Percentiles rank a stretch among this genome's conserved stretches.
These are phyloP conservation scores for Parastagonospora nodorum DNA, from an alignment of 2,329 filamentous ascomycete species.

Conservation along the genomic window DNA sequence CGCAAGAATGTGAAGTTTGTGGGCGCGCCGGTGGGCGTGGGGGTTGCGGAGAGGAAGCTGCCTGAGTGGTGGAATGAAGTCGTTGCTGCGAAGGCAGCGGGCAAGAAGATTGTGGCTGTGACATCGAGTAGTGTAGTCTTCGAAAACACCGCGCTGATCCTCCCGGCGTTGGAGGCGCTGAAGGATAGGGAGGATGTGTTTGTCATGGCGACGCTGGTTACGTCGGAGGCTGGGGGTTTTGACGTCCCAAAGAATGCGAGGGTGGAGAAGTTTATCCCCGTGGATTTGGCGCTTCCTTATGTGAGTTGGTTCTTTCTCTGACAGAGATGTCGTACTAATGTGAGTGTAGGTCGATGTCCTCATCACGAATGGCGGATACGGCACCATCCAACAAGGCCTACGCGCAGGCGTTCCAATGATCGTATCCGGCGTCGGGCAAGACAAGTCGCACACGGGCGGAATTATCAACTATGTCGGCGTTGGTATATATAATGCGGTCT, in stretches of 20 bases:
- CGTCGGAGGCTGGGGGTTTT: conserved; percentile 25
- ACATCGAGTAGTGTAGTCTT: conserved; percentile 55
- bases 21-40: conserved; percentile 34
- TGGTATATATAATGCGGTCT: no score
- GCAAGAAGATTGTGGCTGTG: conserved; percentile 51
- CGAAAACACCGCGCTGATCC: conserved; percentile 50
- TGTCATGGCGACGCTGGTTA: conserved; percentile 45
- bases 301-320: conserved; percentile 9
- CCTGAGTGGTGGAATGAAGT: conserved; percentile 57
- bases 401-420: conserved; percentile 56
- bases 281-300: conserved; percentile 52
- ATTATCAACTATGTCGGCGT: no score
- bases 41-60: conserved; percentile 15
- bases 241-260: conserved; percentile 45
- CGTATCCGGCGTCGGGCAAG: conserved; percentile 48
- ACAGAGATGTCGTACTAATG: not conserved
- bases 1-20: conserved; percentile 50
- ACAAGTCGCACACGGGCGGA: conserved; percentile 46
- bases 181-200: conserved; percentile 49
- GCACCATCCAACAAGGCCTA: conserved; percentile 53
- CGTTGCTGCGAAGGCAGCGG: conserved; percentile 45
- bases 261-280: conserved; percentile 56
- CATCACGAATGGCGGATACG: conserved; percentile 57
- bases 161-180: conserved; percentile 54
- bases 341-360: conserved; percentile 45